phyloP scores from a whole-genome alignment of 1,284 basidiomycete species.

The Cryptococcus sp. region DNA sequence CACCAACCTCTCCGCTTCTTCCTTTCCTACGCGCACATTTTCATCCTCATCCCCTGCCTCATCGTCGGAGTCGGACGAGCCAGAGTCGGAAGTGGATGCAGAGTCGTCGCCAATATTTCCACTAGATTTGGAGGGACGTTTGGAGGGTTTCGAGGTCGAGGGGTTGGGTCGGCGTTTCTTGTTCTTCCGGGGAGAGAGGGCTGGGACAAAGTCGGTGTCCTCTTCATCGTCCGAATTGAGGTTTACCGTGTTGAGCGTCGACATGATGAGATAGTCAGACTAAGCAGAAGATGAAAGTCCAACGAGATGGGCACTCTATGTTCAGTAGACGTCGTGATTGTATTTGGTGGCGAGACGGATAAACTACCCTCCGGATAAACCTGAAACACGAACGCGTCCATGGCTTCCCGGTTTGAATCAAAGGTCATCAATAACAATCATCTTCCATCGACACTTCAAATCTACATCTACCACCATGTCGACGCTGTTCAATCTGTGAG shows the following conservation, averaged over 20 bases:
- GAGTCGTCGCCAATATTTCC: constrained; percentile 1
- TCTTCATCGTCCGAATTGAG: constrained; percentile 34
- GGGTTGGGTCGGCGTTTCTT: constrained; percentile 2
- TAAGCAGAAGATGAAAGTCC: background rate
- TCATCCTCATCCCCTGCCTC: constrained; percentile 13
- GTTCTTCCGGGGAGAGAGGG: constrained; percentile 4
- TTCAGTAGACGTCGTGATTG: no score
- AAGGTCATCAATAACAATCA: background rate
- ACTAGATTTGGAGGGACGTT: background rate
- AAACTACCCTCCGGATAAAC: no score
- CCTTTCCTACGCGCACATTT: no score
- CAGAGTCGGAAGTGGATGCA: constrained; percentile 11
- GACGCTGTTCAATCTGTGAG: constrained; percentile 40
- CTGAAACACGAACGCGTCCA: background rate
- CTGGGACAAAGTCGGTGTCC: constrained; percentile 28
- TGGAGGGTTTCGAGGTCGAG: constrained; percentile 8
- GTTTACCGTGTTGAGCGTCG: constrained; percentile 36
- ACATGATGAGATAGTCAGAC: constrained; percentile 25
- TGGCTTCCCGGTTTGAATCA: no score
- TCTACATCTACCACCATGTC: constrained; percentile 23
- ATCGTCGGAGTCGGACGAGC: constrained; percentile 1
- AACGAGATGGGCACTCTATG: no score
- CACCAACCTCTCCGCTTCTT: constrained; percentile 7
- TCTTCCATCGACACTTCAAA: background rate
- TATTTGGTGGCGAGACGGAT: no score